These are phyloP conservation scores for Maudiozyma turicensis DNA, from an alignment of 805 yeast genomes.

Conservation along the genomic window DNA sequence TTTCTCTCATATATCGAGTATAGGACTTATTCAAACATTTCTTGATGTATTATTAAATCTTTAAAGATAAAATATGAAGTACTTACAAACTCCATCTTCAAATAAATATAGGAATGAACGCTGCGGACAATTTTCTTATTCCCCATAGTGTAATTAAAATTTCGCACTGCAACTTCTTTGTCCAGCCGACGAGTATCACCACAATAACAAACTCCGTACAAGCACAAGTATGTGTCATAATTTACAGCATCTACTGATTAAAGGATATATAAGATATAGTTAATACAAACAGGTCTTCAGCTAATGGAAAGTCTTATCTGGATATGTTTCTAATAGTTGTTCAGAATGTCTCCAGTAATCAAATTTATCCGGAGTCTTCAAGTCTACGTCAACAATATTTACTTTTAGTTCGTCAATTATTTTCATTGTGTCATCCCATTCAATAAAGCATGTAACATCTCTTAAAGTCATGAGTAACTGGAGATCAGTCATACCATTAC, in stretches of 20 bases:
- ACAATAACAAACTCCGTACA: not conserved
- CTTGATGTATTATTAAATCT: no score
- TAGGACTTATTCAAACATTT: no score
- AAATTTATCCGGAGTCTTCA: slow-evolving; percentile 39
- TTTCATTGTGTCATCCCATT: slow-evolving; percentile 10
- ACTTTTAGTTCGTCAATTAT: slow-evolving; percentile 1
- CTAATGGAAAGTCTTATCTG: not conserved
- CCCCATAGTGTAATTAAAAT: not conserved
- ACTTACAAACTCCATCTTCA: no score
- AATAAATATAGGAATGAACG: no score
- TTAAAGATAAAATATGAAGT: no score
- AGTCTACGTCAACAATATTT: slow-evolving; percentile 42
- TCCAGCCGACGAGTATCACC: not conserved
- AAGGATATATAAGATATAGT: no score
- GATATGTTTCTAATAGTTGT: not conserved
- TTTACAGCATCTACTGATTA: no score
- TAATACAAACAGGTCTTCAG: not conserved
- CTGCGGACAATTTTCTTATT: no score
- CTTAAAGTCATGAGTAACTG: slow-evolving; percentile 30
- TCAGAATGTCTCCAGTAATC: slow-evolving; percentile 37
- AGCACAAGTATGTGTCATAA: no score
- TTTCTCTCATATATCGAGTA: no score
- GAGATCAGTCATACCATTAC: slow-evolving; percentile 12
- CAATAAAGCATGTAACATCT: slow-evolving; percentile 31
- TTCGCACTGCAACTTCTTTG: not conserved